Percentiles rank a stretch among this genome's conserved stretches.
Conservation (phyloP, 2,329 filamentous ascomycete genomes). For the Penicillium sp. region DNA sequence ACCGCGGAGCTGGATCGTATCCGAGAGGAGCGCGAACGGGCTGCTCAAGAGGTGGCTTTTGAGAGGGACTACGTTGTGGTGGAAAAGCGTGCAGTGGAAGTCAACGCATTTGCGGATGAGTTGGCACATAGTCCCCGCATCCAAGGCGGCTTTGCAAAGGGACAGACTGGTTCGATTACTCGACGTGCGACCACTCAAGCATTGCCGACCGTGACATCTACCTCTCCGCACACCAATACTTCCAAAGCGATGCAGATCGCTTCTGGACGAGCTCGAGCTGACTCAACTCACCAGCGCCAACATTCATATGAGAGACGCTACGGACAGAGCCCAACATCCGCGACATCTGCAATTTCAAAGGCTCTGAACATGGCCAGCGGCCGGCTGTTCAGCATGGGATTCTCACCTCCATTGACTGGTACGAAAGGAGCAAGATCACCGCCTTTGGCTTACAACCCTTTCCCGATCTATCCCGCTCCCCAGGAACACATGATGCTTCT, state of each 20-base stretch:
- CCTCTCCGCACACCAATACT: conserved; percentile 61
- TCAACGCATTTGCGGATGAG: conserved; percentile 95
- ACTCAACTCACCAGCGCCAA: conserved; percentile 63
- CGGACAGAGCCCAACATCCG: conserved; percentile 66
- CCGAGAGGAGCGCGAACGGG: conserved; percentile 54
- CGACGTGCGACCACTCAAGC: conserved; percentile 77
- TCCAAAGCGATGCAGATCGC: conserved; percentile 72
- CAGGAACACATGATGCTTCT: conserved; percentile 63
- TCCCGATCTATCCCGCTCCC: conserved; percentile 75
- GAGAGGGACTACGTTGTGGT: conserved; percentile 94
- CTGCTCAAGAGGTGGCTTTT: conserved; percentile 80
- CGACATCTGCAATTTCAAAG: conserved; percentile 88
- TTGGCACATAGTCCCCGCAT: conserved; percentile 75
- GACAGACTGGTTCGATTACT: conserved; percentile 60
- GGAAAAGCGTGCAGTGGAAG: conserved; percentile 90
- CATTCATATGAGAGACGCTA: conserved; percentile 80
- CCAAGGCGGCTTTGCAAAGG: conserved; percentile 47
- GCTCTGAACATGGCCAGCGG: conserved; percentile 89
- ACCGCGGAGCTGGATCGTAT: conserved; percentile 34
- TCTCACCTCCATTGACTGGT: conserved; percentile 47
- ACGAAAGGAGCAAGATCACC: conserved; percentile 46
- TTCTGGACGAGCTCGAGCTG: conserved; percentile 59
- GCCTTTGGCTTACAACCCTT: conserved; percentile 58
- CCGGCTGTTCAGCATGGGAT: conserved; percentile 48
- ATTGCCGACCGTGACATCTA: conserved; percentile 62